phyloP scores from a whole-genome alignment of 768 basidiomycete genomes.

The Termitomyces heimii region DNA sequence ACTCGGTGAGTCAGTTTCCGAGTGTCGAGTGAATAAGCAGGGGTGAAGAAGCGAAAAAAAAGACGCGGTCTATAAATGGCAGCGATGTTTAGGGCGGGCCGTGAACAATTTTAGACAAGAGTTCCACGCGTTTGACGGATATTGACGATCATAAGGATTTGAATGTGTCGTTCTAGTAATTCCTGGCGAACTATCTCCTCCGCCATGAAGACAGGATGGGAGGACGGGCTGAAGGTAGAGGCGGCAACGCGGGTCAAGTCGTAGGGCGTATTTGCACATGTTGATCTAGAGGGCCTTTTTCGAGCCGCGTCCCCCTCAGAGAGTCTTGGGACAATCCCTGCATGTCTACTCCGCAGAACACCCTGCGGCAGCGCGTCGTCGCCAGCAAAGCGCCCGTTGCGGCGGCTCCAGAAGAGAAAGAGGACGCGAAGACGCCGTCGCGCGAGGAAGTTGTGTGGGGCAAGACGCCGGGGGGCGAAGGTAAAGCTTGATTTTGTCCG shows the following conservation, averaged over 20 bases:
- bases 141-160: background rate
- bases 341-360: conserved; percentile 19
- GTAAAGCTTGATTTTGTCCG: conserved; percentile 32
- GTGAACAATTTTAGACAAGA: too few species aligned
- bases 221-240: background rate
- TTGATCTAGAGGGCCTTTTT: conserved; percentile 8
- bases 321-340: too few species aligned
- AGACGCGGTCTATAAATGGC: background rate
- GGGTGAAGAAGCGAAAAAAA: conserved; percentile 11
- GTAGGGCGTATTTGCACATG: conserved; percentile 10
- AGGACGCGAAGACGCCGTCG: conserved; percentile 9
- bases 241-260: background rate
- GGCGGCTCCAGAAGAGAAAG: conserved; percentile 3
- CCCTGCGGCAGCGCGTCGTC: conserved; percentile 28
- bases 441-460: conserved; percentile 77
- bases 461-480: conserved; percentile 77
- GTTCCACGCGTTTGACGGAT: background rate
- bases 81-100: background rate
- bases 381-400: conserved; percentile 5
- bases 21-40: conserved; percentile 41
- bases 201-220: background rate
- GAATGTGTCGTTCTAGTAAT: background rate
- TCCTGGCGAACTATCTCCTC: background rate
- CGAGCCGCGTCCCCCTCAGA: too few species aligned
- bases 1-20: conserved; percentile 32